phyloP scores from a whole-genome alignment of 2,329 filamentous ascomycete genomes.

The Beauveria australis region DNA sequence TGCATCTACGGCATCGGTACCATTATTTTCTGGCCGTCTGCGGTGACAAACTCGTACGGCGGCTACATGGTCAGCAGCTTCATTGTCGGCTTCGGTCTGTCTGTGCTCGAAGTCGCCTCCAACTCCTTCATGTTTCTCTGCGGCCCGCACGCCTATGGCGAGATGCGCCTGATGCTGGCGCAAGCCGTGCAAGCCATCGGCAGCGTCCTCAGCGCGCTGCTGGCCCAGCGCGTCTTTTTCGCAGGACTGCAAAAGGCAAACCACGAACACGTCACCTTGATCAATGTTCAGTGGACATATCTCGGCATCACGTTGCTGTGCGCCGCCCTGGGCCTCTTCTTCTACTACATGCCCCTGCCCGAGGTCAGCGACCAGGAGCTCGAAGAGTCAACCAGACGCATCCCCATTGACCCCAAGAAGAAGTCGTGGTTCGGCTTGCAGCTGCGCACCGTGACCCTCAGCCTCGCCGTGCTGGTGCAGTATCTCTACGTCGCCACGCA shows the following conservation, averaged over 20 bases:
- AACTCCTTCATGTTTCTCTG: slow-evolving; percentile 68
- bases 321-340: slow-evolving; percentile 59
- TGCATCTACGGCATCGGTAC: slow-evolving; percentile 67
- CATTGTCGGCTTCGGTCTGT: slow-evolving; percentile 69
- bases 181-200: slow-evolving; percentile 72
- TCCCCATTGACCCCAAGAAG: slow-evolving; percentile 43
- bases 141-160: slow-evolving; percentile 63
- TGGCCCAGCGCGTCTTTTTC: slow-evolving; percentile 71
- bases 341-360: slow-evolving; percentile 60
- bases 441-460: slow-evolving; percentile 49
- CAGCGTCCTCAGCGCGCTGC: slow-evolving; percentile 61
- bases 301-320: slow-evolving; percentile 71
- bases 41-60: slow-evolving; percentile 63
- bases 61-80: slow-evolving; percentile 70
- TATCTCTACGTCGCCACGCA: slow-evolving; percentile 75
- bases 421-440: slow-evolving; percentile 39
- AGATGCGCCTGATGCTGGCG: slow-evolving; percentile 66
- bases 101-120: slow-evolving; percentile 70
- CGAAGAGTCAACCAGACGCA: slow-evolving; percentile 36
- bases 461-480: slow-evolving; percentile 65
- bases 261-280: slow-evolving; percentile 39
- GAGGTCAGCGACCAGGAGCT: slow-evolving; percentile 51
- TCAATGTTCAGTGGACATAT: slow-evolving; percentile 79
- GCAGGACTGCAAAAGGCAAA: slow-evolving; percentile 40
- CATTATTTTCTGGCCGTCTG: slow-evolving; percentile 81